A percentile compares a stretch with the other conserved stretches of the same genome.
These are phyloP conservation scores for Magnusiomyces magnusii DNA, from an alignment of 1,139 yeast species.

Conservation along the genomic window DNA sequence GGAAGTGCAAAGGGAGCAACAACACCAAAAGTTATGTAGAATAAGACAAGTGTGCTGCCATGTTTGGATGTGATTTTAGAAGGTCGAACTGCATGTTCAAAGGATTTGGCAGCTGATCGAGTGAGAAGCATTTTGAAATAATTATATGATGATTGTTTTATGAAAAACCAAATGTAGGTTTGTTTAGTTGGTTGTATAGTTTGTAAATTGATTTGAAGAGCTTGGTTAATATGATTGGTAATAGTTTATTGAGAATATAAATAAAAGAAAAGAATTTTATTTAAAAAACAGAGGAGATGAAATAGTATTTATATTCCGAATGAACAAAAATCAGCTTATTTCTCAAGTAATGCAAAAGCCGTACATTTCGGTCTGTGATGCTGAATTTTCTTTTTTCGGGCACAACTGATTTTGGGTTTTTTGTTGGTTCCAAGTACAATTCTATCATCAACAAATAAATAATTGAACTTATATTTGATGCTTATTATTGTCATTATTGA, in stretches of 20 bases:
- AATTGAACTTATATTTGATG: too few relatives aligned
- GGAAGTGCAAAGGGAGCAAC: constrained; percentile 16
- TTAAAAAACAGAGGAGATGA: background rate
- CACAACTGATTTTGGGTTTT: background rate
- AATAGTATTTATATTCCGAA: background rate
- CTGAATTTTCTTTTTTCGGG: background rate
- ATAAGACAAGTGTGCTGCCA: constrained; percentile 13
- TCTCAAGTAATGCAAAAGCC: background rate
- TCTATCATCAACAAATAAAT: background rate
- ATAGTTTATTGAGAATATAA: too few relatives aligned
- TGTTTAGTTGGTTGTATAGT: background rate
- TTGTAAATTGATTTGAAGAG: background rate
- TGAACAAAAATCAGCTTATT: background rate
- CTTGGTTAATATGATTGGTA: background rate
- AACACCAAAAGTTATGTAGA: constrained; percentile 14
- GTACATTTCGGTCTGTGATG: background rate
- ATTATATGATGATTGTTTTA: background rate
- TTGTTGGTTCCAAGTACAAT: background rate
- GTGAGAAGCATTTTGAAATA: background rate
- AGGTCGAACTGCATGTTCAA: constrained; percentile 5
- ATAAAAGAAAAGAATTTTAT: background rate
- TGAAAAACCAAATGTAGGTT: background rate
- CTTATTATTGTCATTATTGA: too few relatives aligned
- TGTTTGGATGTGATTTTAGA: constrained; percentile 3
- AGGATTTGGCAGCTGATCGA: constrained; percentile 8